phyloP scores from a whole-genome alignment of 768 basidiomycete species.

The Agrocybe praecox region DNA sequence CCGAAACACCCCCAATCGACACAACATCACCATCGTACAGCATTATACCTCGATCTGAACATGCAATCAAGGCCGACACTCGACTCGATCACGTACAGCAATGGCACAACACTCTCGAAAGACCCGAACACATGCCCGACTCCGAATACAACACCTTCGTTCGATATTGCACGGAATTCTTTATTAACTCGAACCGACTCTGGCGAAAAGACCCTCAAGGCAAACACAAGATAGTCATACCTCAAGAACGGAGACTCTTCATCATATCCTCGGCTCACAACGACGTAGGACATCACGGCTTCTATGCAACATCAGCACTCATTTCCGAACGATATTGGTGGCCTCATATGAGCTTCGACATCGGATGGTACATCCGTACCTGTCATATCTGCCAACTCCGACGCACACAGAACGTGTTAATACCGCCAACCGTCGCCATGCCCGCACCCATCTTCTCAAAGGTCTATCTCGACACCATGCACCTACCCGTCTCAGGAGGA shows the following conservation, averaged over 20 bases:
- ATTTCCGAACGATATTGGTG: conserved; percentile 31
- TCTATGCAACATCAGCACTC: conserved; percentile 16
- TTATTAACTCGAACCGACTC: conserved; percentile 10
- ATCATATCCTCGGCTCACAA: conserved; percentile 24
- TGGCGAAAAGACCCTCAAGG: conserved; percentile 24
- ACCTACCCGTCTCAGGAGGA: conserved; percentile 31
- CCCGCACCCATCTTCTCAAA: conserved; percentile 24
- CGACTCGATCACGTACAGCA: conserved; percentile 6
- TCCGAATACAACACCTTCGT: conserved; percentile 14
- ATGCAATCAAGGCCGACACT: conserved; percentile 5
- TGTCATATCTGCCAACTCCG: no score
- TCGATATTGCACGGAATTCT: conserved; percentile 20
- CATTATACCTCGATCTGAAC: conserved; percentile 2
- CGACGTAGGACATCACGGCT: conserved; percentile 23
- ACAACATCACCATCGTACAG: no score
- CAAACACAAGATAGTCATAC: conserved; percentile 23
- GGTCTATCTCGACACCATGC: conserved; percentile 40
- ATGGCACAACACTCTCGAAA: conserved; percentile 5
- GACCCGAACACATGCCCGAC: conserved; percentile 11
- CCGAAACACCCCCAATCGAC: no score
- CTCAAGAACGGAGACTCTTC: conserved; percentile 7
- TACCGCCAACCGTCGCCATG: conserved; percentile 27
- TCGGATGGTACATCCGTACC: conserved; percentile 31
- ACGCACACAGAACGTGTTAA: conserved; percentile 17
- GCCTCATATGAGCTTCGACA: conserved; percentile 32